Conservation (phyloP, 2,329 filamentous ascomycete genomes). For the Didymella pinodella region DNA sequence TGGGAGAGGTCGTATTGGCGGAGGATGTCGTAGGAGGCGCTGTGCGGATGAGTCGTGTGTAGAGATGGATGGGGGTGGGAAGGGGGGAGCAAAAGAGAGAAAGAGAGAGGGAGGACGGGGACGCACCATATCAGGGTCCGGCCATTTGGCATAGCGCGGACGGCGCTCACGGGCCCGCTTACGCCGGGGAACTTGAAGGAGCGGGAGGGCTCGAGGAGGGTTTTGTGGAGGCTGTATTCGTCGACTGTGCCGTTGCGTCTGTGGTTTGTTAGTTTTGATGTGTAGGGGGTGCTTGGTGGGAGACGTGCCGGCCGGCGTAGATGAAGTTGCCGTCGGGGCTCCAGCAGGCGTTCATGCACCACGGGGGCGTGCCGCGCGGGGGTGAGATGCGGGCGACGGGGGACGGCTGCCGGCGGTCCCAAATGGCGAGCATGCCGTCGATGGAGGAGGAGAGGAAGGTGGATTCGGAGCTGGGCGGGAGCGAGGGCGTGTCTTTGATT, state of each 20-base stretch:
- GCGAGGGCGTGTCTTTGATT: slow-evolving; percentile 29
- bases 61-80: too few species aligned
- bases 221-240: slow-evolving; percentile 87
- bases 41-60: slow-evolving; percentile 45
- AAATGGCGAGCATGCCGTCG: slow-evolving; percentile 88
- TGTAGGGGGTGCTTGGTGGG: too few species aligned
- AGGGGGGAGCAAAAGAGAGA: too few species aligned
- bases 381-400: slow-evolving; percentile 82
- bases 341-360: slow-evolving; percentile 99
- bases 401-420: slow-evolving; percentile 81
- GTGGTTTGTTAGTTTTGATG: neutral
- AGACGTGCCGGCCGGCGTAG: slow-evolving; percentile 74
- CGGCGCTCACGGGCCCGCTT: slow-evolving; percentile 86
- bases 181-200: slow-evolving; percentile 88
- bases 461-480: slow-evolving; percentile 56
- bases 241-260: slow-evolving; percentile 87
- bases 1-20: slow-evolving; percentile 87
- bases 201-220: slow-evolving; percentile 76
- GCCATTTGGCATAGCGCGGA: slow-evolving; percentile 91
- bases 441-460: slow-evolving; percentile 90
- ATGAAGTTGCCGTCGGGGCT: slow-evolving; percentile 94
- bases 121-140: slow-evolving; percentile 84
- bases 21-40: slow-evolving; percentile 91
- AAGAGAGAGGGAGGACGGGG: neutral
- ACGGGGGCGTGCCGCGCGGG: slow-evolving; percentile 80